phyloP scores from a whole-genome alignment of 2,329 filamentous ascomycete genomes.

The Metarhizium robertsii region DNA sequence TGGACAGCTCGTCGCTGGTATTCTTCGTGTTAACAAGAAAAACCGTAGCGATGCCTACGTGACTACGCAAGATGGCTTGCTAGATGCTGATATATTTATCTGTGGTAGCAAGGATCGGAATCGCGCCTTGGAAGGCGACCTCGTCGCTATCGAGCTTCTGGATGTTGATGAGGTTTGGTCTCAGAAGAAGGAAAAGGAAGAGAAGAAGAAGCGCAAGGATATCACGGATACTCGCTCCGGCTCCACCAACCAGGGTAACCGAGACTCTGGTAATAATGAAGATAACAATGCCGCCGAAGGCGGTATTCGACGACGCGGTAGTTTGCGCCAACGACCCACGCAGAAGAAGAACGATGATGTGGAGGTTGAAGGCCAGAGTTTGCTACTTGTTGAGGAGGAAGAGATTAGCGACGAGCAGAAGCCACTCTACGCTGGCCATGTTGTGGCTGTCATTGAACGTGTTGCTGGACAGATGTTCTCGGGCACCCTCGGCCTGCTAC shows the following conservation, averaged over 20 bases:
- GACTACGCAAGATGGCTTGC: constrained; percentile 73
- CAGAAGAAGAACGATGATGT: constrained; percentile 99
- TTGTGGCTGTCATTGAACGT: constrained; percentile 94
- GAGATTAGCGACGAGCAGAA: constrained; percentile 98
- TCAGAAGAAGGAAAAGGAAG: constrained; percentile 98
- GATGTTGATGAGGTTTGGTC: constrained; percentile 98
- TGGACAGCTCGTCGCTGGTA: constrained; percentile 90
- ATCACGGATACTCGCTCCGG: constrained; percentile 83
- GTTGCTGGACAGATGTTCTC: constrained; percentile 99
- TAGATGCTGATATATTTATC: constrained; percentile 98
- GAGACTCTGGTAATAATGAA: constrained; percentile 52
- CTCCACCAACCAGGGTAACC: constrained; percentile 62
- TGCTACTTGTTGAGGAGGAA: constrained; percentile 94
- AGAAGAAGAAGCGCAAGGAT: constrained; percentile 99
- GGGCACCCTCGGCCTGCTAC: constrained; percentile 83
- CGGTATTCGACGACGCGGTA: constrained; percentile 84
- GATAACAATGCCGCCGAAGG: constrained; percentile 61
- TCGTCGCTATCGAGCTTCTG: constrained; percentile 90
- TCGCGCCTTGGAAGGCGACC: constrained; percentile 88
- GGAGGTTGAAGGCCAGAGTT: constrained; percentile 93
- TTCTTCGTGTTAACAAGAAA: constrained; percentile 98
- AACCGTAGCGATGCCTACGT: constrained; percentile 98
- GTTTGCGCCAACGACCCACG: constrained; percentile 89
- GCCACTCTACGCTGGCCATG: constrained; percentile 90
- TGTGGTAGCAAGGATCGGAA: constrained; percentile 99